A percentile compares a stretch with the other conserved stretches of the same genome.
These are phyloP conservation scores for Cystobasidium ongulense DNA, from an alignment of 768 basidiomycete species.

Conservation along the genomic window DNA sequence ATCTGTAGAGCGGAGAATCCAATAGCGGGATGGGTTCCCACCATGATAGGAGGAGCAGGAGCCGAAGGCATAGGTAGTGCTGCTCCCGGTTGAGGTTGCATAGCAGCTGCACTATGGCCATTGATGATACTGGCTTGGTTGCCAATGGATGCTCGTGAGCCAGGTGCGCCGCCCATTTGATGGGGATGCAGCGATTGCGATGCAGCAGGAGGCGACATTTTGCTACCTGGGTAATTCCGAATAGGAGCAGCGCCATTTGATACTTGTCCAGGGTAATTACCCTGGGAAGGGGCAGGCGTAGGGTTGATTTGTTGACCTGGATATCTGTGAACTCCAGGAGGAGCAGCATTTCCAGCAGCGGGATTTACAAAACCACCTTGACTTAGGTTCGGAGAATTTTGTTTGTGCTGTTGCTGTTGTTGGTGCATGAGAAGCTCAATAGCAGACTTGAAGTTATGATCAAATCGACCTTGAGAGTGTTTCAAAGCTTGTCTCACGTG, in stretches of 20 bases:
- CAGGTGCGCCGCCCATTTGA: conserved; percentile 14
- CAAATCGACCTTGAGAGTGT: conserved; percentile 21
- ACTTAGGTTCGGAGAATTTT: background rate
- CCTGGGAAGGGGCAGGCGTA: background rate
- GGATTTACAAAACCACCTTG: background rate
- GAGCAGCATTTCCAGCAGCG: background rate
- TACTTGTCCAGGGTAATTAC: background rate
- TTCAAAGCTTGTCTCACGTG: conserved; percentile 8
- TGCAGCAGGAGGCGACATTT: background rate
- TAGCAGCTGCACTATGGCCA: background rate
- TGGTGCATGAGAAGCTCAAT: background rate
- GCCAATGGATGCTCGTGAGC: background rate
- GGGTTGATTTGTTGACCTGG: conserved; percentile 6
- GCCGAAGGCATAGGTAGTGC: background rate
- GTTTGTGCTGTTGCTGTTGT: background rate
- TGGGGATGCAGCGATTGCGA: background rate
- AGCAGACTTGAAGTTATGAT: conserved; percentile 14
- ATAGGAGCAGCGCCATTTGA: background rate
- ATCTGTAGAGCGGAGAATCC: conserved; percentile 25
- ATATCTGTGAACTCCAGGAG: background rate
- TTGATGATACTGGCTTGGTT: background rate
- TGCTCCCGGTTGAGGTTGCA: background rate
- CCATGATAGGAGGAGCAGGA: conserved; percentile 9
- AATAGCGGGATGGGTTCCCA: conserved; percentile 16
- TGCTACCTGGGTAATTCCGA: background rate